A percentile compares a stretch with the other conserved stretches of the same genome.
phyloP scores from a whole-genome alignment of 495 filamentous ascomycete species.

The Penicillium herquei region DNA sequence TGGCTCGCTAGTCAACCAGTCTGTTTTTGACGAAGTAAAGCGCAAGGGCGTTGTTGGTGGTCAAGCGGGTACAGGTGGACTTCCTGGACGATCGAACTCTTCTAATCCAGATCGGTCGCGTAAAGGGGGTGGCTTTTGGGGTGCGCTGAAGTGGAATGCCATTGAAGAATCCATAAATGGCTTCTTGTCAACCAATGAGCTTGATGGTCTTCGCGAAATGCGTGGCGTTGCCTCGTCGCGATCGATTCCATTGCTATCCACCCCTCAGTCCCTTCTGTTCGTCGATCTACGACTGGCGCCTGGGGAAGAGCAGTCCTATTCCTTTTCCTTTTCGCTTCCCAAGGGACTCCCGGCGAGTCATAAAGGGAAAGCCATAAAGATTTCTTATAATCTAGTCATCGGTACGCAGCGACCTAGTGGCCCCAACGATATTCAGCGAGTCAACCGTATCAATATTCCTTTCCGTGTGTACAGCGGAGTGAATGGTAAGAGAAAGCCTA shows the following conservation, averaged over 20 bases:
- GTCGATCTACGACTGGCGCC: slow-evolving; percentile 86
- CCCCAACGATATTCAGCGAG: slow-evolving; percentile 69
- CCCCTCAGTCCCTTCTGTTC: slow-evolving; percentile 95
- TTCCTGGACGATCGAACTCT: slow-evolving; percentile 37
- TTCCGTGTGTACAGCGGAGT: slow-evolving; percentile 93
- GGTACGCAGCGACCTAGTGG: slow-evolving; percentile 85
- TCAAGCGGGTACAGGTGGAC: slow-evolving; percentile 72
- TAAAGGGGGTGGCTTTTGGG: slow-evolving; percentile 75
- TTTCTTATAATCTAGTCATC: slow-evolving; percentile 86
- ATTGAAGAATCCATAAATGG: slow-evolving; percentile 87
- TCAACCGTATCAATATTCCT: slow-evolving; percentile 88
- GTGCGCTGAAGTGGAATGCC: slow-evolving; percentile 80
- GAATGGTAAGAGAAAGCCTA: slow-evolving; percentile 53
- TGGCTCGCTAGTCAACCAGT: slow-evolving; percentile 84
- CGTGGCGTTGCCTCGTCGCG: slow-evolving; percentile 75
- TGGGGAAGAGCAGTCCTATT: slow-evolving; percentile 84
- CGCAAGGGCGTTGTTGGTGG: slow-evolving; percentile 87
- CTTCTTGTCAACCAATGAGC: slow-evolving; percentile 77
- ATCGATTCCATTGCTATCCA: slow-evolving; percentile 84
- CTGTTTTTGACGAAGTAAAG: slow-evolving; percentile 92
- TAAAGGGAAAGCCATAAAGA: slow-evolving; percentile 90
- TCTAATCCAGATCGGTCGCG: slow-evolving; percentile 60
- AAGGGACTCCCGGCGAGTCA: slow-evolving; percentile 86
- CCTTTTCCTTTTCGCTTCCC: slow-evolving; percentile 81
- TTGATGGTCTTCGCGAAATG: slow-evolving; percentile 93